A percentile compares a stretch with the other conserved stretches of the same genome.
phyloP scores from a whole-genome alignment of 139 green algal species.

The Gonium pectorale region DNA sequence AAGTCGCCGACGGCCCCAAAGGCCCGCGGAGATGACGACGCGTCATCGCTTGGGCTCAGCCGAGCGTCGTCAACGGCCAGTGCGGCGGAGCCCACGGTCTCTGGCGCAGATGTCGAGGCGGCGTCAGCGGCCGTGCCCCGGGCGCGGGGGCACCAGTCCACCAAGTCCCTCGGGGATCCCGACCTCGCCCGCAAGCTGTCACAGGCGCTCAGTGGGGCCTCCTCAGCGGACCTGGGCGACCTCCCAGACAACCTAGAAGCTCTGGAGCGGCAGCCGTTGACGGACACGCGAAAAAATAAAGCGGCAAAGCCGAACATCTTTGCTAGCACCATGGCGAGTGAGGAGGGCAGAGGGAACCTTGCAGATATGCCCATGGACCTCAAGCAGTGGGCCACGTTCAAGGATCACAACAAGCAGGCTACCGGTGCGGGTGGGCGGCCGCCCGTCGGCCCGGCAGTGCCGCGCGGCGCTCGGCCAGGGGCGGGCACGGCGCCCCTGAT shows the following conservation, averaged over 20 bases:
- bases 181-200: neutral
- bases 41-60: neutral
- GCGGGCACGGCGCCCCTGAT: too few relatives aligned
- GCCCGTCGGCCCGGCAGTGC: too few relatives aligned
- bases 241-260: conserved; percentile 18
- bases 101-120: neutral
- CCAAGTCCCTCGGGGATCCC: neutral
- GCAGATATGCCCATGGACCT: conserved; percentile 23
- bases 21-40: neutral
- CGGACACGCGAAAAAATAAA: conserved; percentile 3
- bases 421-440: too few relatives aligned
- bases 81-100: too few relatives aligned
- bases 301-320: neutral
- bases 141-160: neutral
- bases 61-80: neutral
- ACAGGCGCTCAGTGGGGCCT: neutral
- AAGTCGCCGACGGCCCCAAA: neutral
- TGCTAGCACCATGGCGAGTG: neutral
- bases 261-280: neutral
- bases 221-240: neutral
- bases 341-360: conserved; percentile 17
- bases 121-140: neutral
- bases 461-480: too few relatives aligned
- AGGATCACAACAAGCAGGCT: neutral
- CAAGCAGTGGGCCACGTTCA: neutral